A percentile compares a stretch with the other conserved stretches of the same genome.
Evolutionary conservation across 2,329 filamentous ascomycete species (phyloP).

Genomic region (Aspergillus jensenii): DNA sequence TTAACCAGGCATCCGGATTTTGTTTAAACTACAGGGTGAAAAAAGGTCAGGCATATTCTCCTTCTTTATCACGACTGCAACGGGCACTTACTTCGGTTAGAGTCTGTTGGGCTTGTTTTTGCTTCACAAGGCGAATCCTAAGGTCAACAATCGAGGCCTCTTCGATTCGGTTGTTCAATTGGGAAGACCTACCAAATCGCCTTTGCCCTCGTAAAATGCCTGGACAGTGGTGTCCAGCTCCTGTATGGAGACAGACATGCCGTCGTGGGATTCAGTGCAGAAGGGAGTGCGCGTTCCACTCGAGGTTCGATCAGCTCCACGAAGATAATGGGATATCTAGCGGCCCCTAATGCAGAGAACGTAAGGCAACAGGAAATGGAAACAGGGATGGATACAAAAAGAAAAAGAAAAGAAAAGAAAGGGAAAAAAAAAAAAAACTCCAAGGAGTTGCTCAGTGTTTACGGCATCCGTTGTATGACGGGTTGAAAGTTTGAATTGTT

Average conservation of each 20-base stretch:
- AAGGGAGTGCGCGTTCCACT: conserved; percentile 25
- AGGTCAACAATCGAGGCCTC: background rate
- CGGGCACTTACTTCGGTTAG: conserved; percentile 75
- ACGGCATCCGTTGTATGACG: conserved; percentile 14
- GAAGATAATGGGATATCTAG: background rate
- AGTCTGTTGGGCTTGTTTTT: conserved; percentile 92
- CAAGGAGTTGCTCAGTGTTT: conserved; percentile 14
- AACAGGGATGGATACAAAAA: no score
- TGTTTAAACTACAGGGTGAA: conserved; percentile 78
- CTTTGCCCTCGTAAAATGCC: conserved; percentile 95
- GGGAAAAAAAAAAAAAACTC: background rate
- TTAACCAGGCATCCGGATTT: conserved; percentile 95
- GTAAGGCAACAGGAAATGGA: no score
- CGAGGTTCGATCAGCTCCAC: background rate
- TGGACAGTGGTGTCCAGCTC: conserved; percentile 97
- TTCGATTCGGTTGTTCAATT: background rate
- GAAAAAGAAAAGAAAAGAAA: no score
- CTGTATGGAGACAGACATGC: conserved; percentile 72
- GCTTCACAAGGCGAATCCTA: conserved; percentile 52
- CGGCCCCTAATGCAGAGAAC: background rate
- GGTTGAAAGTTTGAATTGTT: conserved; percentile 15
- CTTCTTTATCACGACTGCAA: background rate
- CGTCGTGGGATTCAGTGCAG: conserved; percentile 32
- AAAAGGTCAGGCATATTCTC: conserved; percentile 11
- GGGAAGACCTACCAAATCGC: conserved; percentile 72